phyloP scores from a whole-genome alignment of 108 stramenopile genomes.

The Mayamaea pseudoterrestris region DNA sequence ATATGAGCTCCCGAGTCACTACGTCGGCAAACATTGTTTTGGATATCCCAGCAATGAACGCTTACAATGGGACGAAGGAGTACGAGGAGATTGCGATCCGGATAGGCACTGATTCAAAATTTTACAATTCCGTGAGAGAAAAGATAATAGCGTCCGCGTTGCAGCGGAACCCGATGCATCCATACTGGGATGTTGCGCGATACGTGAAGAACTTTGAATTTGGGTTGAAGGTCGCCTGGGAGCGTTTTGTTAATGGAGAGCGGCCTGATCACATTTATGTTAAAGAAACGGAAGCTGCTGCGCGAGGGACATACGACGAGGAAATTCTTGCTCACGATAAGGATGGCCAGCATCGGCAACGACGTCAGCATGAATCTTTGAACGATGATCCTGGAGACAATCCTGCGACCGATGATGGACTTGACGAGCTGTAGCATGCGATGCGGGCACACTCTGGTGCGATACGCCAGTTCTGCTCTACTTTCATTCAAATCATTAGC shows the following conservation, averaged over 20 bases:
- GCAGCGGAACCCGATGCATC: slow-evolving; percentile 75
- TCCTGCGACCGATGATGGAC: no score
- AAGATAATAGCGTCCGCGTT: slow-evolving; percentile 50
- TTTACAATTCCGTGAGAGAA: slow-evolving; percentile 33
- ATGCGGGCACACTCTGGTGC: no score
- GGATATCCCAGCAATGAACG: slow-evolving; percentile 68
- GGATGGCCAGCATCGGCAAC: no score
- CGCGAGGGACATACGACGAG: slow-evolving; percentile 33
- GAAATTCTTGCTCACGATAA: slow-evolving; percentile 15
- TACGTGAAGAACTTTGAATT: slow-evolving; percentile 63
- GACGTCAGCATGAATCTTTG: no score
- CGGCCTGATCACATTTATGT: slow-evolving; percentile 35
- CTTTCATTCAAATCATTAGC: background rate
- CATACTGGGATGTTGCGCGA: slow-evolving; percentile 77
- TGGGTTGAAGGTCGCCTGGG: slow-evolving; percentile 49
- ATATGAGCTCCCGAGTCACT: slow-evolving; percentile 71
- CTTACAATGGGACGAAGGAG: slow-evolving; percentile 38
- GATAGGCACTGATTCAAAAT: slow-evolving; percentile 35
- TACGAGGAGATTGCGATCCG: slow-evolving; percentile 65
- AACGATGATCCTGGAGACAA: no score
- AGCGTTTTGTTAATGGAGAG: slow-evolving; percentile 39
- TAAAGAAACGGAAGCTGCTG: slow-evolving; percentile 26
- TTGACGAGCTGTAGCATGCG: no score
- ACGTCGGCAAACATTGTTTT: slow-evolving; percentile 70
- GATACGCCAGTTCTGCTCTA: no score